Evolutionary conservation across 768 basidiomycete species (phyloP), one percentile per base, ranked within the genome.

Genomic region (Steccherinum ochraceum): DNA sequence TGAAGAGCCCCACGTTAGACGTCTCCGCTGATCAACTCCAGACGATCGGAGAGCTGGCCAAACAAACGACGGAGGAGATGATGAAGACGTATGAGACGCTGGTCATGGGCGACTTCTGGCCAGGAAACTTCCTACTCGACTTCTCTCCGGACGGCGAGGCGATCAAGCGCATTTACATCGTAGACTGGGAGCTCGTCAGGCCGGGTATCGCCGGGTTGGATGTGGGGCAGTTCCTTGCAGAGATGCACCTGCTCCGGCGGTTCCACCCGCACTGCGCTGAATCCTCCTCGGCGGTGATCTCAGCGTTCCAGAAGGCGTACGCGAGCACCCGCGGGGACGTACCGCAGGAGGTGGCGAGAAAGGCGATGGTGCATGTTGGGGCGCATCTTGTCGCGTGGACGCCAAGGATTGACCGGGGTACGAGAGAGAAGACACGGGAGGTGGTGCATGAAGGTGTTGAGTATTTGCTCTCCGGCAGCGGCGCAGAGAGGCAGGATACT

Each of bases 41-140:
- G 4, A 56, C 57, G 26, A 61, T 77, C 26, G 64, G 60, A 5
- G 63, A 56, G 44, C 25, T 77, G 23, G 69, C 64, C 7, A 19
- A 43, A 23, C 56, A 62, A 35, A 62, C 55, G 42, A 66, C 62
- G 50, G 53, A 58, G 10, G 42, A 58, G 20, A 64, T 55, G n/a
- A 72, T 78, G 26, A 42, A 52, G 21, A 61, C 61, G 21, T 51
- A 59, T 27, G 69, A 70, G 44, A 58, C 66, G 11, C 44, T 67
- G 52, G 68, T 65, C n/a, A 80, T 80, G 78, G 85, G 86, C 0
- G 86, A 87, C 61, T 81, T 86, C 56, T 87, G 85, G 84, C 77
- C 85, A 1, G 85, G 84, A 0, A 86, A 87, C 58, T 55, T 86
- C 43, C 67, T 84, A 53, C 56, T 84, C n/a, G 62, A 56, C 11